Percentiles rank a stretch among this genome's conserved stretches.
phyloP scores from a whole-genome alignment of 768 basidiomycete genomes.

The Mycena metata region DNA sequence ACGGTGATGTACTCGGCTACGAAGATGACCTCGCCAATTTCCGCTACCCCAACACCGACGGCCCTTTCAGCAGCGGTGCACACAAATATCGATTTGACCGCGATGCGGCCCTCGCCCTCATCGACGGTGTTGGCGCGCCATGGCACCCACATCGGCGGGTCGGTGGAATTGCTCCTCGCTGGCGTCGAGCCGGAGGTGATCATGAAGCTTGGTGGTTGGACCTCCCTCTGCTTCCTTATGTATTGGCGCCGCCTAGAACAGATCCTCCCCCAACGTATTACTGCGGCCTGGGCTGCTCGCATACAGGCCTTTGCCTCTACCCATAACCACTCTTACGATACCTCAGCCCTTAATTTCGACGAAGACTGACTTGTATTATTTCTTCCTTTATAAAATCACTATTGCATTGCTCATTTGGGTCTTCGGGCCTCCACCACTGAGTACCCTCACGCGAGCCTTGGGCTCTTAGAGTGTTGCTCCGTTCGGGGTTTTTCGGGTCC shows the following conservation, averaged over 20 bases:
- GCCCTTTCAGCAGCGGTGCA: neutral
- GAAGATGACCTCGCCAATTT: constrained; percentile 32
- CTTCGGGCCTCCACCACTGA: too few relatives aligned
- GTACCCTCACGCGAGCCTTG: too few relatives aligned
- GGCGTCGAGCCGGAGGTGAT: constrained; percentile 17
- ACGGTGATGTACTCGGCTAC: constrained; percentile 21
- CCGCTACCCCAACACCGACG: constrained; percentile 31
- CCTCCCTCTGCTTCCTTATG: constrained; percentile 14
- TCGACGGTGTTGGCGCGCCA: neutral
- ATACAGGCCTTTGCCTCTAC: neutral
- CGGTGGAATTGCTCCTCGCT: neutral
- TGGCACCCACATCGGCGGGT: constrained; percentile 24
- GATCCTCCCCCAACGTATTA: neutral
- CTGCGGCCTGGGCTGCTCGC: constrained; percentile 3
- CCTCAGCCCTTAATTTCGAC: too few relatives aligned
- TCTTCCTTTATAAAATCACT: too few relatives aligned
- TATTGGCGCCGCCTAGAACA: neutral
- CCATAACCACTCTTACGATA: too few relatives aligned
- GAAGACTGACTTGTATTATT: too few relatives aligned
- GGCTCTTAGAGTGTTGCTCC: too few relatives aligned
- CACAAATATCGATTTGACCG: neutral
- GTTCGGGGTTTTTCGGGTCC: too few relatives aligned
- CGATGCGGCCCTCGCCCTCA: neutral
- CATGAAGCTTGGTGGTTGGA: constrained; percentile 21
- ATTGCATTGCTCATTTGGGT: too few relatives aligned